These are phyloP conservation scores for Salinomyces thailandicus DNA, from an alignment of 2,329 filamentous ascomycete species.

Conservation along the genomic window DNA sequence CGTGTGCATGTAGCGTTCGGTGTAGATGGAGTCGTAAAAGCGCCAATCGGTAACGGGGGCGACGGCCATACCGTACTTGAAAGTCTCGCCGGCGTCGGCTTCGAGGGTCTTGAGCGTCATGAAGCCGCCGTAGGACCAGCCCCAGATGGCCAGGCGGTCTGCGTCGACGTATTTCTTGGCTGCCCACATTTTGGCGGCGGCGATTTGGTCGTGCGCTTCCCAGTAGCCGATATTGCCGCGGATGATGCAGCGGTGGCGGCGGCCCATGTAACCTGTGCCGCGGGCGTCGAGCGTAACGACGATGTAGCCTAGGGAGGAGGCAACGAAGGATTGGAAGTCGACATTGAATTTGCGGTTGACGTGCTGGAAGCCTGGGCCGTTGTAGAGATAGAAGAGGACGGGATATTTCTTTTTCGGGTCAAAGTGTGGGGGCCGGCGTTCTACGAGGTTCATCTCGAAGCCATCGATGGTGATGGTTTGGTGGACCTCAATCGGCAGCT, in stretches of 20 bases:
- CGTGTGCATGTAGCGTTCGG: constrained; percentile 93
- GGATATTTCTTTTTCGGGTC: constrained; percentile 73
- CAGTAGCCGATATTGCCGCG: constrained; percentile 74
- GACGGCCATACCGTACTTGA: constrained; percentile 95
- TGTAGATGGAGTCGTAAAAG: constrained; percentile 88
- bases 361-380: constrained; percentile 82
- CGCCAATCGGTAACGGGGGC: constrained; percentile 98
- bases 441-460: constrained; percentile 61
- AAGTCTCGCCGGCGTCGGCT: constrained; percentile 76
- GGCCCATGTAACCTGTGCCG: constrained; percentile 83
- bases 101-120: constrained; percentile 92
- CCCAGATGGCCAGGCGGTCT: constrained; percentile 83
- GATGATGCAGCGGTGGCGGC: constrained; percentile 69
- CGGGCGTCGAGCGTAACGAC: constrained; percentile 91
- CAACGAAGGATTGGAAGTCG: constrained; percentile 84
- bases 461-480: constrained; percentile 76
- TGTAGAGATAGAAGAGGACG: constrained; percentile 90
- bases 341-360: constrained; percentile 72
- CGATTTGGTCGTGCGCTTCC: constrained; percentile 86
- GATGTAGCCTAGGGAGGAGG: constrained; percentile 76
- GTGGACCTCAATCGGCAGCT: constrained; percentile 74
- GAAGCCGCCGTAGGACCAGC: constrained; percentile 96
- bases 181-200: constrained; percentile 66
- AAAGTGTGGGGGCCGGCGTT: constrained; percentile 85
- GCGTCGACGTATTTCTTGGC: constrained; percentile 73